Conservation (phyloP, 2,329 filamentous ascomycete genomes). For the Colletotrichum musae region DNA sequence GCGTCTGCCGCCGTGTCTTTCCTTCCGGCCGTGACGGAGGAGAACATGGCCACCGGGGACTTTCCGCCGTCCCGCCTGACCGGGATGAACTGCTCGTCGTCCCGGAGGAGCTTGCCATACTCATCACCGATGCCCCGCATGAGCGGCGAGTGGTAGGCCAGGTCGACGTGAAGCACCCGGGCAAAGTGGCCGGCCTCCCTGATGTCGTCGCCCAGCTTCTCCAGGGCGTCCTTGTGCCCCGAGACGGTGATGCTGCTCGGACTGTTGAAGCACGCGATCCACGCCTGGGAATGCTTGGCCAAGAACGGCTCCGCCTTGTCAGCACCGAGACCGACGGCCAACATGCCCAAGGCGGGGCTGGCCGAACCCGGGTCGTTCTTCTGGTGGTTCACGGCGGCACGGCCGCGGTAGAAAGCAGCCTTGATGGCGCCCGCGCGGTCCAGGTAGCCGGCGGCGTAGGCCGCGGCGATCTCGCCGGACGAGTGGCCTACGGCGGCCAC, state of each 20-base stretch:
- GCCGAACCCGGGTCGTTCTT: not conserved
- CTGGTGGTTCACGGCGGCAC: not conserved
- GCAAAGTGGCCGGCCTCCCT: slow-evolving; percentile 46
- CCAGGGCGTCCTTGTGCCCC: slow-evolving; percentile 8
- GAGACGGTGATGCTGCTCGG: slow-evolving; percentile 36
- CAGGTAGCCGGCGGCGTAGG: slow-evolving; percentile 56
- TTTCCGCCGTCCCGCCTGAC: not conserved
- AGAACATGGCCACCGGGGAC: slow-evolving; percentile 28
- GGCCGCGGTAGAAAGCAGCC: slow-evolving; percentile 22
- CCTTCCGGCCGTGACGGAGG: slow-evolving; percentile 35
- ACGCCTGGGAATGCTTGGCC: not conserved
- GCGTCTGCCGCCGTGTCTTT: not conserved
- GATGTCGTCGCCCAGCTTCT: slow-evolving; percentile 41
- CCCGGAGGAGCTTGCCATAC: slow-evolving; percentile 9
- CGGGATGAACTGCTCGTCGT: not conserved
- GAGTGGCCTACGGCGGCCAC: slow-evolving; percentile 58
- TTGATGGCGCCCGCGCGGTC: slow-evolving; percentile 44
- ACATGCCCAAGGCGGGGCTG: slow-evolving; percentile 11
- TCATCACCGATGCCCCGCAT: slow-evolving; percentile 24
- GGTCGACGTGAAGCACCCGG: slow-evolving; percentile 43
- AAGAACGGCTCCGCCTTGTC: slow-evolving; percentile 2
- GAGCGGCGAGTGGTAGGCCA: slow-evolving; percentile 39
- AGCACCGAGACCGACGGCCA: slow-evolving; percentile 16
- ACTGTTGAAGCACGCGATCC: slow-evolving; percentile 38
- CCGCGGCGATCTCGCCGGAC: slow-evolving; percentile 60